Evolutionary conservation across 2,329 filamentous ascomycete species (phyloP), one percentile per base, ranked within the genome.

Genomic region (Nectriaceae sp.): DNA sequence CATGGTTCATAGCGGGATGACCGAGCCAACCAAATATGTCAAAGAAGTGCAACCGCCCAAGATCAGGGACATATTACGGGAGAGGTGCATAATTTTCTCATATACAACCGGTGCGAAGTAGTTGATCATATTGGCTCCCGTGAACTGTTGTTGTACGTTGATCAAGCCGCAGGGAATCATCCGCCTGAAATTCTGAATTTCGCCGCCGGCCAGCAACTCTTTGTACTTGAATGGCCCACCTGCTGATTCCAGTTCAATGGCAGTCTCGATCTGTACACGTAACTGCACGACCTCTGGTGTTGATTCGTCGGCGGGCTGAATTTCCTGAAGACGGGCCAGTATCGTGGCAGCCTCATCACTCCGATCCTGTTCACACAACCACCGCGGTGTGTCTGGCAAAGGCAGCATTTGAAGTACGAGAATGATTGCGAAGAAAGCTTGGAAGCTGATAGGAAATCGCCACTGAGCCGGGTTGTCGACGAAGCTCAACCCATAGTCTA

Each of bases 371-470:
- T 31, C 26, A 15, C 26, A 31, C 15, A 31, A 31, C 26, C 26
- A 31, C 8, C 26, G 26, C 15, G 26, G 26, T 8, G 10, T 31
- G 8, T 31, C 26, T 10, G 69, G 69, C 2, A 72, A 54, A 2
- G 47, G 47, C 10, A 63, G 31, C 21, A 64, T 57, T 37, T 62
- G 58, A 15, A 73, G 59, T 15, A 62, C 57, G 4, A 70, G 53
- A 16, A 60, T 61, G 10, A 67, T 45, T n/a, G 65, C 65, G 45
- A 69, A 71, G 41, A 72, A 55, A n/a, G 56, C 57, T 55, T 73
- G 70, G 42, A 71, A 65, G 11, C 60, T 61, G 36, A 73, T 64
- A 1, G 70, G 70, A 40, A 72, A 66, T 21, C 70, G 65, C 69
- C 68, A 72, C 44, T 67, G 61, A 13, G 67, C 56, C 1, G 56